phyloP scores from a whole-genome alignment of 768 basidiomycete genomes.

The Lactifluus subvellereus region DNA sequence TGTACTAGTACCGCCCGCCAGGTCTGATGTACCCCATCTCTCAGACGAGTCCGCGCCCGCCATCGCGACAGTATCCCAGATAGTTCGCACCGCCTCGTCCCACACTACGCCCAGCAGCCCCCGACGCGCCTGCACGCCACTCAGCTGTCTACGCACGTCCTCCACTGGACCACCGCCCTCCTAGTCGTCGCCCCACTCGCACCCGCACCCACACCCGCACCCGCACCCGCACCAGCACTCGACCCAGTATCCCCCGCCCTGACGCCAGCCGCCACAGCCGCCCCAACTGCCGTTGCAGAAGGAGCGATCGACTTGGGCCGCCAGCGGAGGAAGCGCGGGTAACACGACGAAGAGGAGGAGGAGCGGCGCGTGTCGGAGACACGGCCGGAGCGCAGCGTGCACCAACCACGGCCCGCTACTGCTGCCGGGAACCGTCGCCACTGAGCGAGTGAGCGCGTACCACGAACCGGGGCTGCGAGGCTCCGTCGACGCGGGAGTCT shows the following conservation, averaged over 20 bases:
- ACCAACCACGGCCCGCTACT: neutral
- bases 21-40: too few relatives aligned
- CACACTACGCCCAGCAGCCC: constrained; percentile 14
- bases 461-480: neutral
- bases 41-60: constrained; percentile 24
- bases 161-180: constrained; percentile 11
- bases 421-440: neutral
- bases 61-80: constrained; percentile 22
- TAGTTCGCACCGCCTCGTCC: constrained; percentile 19
- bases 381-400: constrained; percentile 12
- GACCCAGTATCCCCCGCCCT: neutral
- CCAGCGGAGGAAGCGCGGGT: constrained; percentile 16
- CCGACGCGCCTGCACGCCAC: constrained; percentile 10
- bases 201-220: neutral
- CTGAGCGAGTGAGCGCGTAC: neutral
- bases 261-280: neutral
- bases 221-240: too few relatives aligned
- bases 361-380: constrained; percentile 10
- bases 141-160: constrained; percentile 22
- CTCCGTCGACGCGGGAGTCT: neutral
- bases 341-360: constrained; percentile 20
- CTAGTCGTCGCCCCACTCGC: neutral
- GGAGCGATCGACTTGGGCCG: neutral
- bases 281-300: neutral
- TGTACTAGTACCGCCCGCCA: too few relatives aligned